Evolutionary conservation across 164 flowering plant species (phyloP).

Genomic region (Magnolia officinalis): DNA sequence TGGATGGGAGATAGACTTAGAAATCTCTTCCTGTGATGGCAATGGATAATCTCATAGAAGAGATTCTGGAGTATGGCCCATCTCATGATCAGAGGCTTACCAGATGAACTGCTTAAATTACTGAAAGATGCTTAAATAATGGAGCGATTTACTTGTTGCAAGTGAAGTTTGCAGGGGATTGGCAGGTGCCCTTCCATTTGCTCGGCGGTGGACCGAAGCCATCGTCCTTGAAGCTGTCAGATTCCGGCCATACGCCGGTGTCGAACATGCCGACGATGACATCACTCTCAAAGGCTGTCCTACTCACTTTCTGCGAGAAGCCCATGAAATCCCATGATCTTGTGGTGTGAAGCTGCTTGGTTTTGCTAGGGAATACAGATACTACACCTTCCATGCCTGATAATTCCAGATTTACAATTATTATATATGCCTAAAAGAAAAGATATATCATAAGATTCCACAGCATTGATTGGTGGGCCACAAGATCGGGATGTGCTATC

Average conservation of each 20-base stretch:
- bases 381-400: constrained; percentile 47
- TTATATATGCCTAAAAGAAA: neutral
- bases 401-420: neutral
- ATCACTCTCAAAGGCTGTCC: constrained; percentile 34
- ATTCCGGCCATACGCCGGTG: constrained; percentile 64
- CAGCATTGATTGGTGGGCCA: neutral
- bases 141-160: constrained; percentile 55
- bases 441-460: neutral
- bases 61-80: neutral
- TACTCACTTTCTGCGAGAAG: constrained; percentile 22
- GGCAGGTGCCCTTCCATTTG: constrained; percentile 67
- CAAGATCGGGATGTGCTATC: too few species aligned
- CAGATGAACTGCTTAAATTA: neutral
- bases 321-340: constrained; percentile 67
- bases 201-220: constrained; percentile 61
- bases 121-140: too few species aligned
- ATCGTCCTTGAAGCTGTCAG: constrained; percentile 42
- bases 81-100: neutral
- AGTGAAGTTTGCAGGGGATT: constrained; percentile 33
- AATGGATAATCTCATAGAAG: neutral
- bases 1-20: too few species aligned
- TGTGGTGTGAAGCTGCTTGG: constrained; percentile 44
- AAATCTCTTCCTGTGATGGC: too few species aligned
- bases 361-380: constrained; percentile 38
- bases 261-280: constrained; percentile 49